Evolutionary conservation across 257 asterid genomes (phyloP), one percentile per base, ranked within the genome.

Genomic region (Handroanthus guayacan): DNA sequence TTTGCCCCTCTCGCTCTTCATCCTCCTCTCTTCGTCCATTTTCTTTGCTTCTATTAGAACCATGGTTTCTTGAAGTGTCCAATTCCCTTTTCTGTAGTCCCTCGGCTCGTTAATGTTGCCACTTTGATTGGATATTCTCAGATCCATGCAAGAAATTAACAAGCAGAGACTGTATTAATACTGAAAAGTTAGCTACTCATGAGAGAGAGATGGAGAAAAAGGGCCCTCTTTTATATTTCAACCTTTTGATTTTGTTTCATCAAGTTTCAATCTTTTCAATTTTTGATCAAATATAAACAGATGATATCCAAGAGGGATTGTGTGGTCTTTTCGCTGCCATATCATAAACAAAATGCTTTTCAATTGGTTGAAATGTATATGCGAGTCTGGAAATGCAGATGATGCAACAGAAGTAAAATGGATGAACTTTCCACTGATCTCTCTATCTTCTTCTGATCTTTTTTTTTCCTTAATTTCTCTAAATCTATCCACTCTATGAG

Each of bases 141-240:
- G 75, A 78, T 78, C 78, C 82, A 78, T 78, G 69, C 80, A 54
- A 16, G 61, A n/a, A n/a, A 47, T 8, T 43, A n/a, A 54, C 34
- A 54, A 54, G 31, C 17, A 54, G 12, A 0, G 3, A 47, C 14
- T 47, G 12, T 47, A 9, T 51, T 3, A 9, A 9, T 51, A 4
- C 57, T 51, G 7, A 51, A 51, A 51, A 51, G 57, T 41, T 8
- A 41, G 45, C 45, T 8, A 41, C 7, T 41, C 45, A 8, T 41
- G 6, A 5, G 45, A 25, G 31, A 51, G 14, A 47, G 18, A 51
- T 41, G 45, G 45, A 41, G 45, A 1, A 51, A n/a, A 51, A 51
- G 18, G 57, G 57, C 18, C 17, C 57, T 18, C 57, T 18, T 51
- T 51, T 51, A 11, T n/a, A 51, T 12, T 9, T 51, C 16, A 51